These are phyloP conservation scores for Globisporangium carolinianum DNA, from an alignment of 352 stramenopile species.

Conservation along the genomic window DNA sequence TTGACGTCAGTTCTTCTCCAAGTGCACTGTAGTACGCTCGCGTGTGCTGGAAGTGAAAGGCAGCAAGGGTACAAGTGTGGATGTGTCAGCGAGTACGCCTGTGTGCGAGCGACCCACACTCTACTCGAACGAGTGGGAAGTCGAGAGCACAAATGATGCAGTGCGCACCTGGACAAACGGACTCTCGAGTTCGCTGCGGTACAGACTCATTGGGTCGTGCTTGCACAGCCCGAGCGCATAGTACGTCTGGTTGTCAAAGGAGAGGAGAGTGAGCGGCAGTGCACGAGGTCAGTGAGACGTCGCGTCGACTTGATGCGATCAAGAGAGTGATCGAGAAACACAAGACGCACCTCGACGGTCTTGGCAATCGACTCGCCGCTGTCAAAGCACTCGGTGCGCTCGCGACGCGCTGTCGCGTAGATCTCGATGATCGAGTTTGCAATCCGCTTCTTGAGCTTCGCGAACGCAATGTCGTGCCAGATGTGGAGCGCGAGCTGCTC, in stretches of 20 bases:
- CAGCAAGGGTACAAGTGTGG: not conserved
- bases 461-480: slow-evolving; percentile 77
- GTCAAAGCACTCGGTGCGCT: slow-evolving; percentile 60
- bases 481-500: slow-evolving; percentile 74
- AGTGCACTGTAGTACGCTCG: slow-evolving; percentile 60
- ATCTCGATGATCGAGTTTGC: slow-evolving; percentile 58
- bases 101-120: too few relatives aligned
- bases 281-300: not conserved
- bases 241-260: slow-evolving; percentile 43
- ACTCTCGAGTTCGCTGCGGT: slow-evolving; percentile 68
- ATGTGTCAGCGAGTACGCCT: not conserved
- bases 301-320: too few relatives aligned
- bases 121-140: not conserved
- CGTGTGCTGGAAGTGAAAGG: slow-evolving; percentile 33
- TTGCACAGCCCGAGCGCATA: slow-evolving; percentile 64
- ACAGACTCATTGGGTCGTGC: slow-evolving; percentile 77
- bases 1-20: slow-evolving; percentile 52
- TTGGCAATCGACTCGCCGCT: slow-evolving; percentile 59
- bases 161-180: slow-evolving; percentile 44
- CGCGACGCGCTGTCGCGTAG: slow-evolving; percentile 44
- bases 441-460: slow-evolving; percentile 62
- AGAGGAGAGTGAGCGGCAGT: not conserved
- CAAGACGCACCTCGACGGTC: slow-evolving; percentile 48
- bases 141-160: not conserved
- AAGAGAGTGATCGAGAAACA: not conserved